A percentile compares a stretch with the other conserved stretches of the same genome.
These are phyloP conservation scores for Apiotrichum sp. DNA, from an alignment of 1,284 basidiomycete genomes.

Conservation along the genomic window DNA sequence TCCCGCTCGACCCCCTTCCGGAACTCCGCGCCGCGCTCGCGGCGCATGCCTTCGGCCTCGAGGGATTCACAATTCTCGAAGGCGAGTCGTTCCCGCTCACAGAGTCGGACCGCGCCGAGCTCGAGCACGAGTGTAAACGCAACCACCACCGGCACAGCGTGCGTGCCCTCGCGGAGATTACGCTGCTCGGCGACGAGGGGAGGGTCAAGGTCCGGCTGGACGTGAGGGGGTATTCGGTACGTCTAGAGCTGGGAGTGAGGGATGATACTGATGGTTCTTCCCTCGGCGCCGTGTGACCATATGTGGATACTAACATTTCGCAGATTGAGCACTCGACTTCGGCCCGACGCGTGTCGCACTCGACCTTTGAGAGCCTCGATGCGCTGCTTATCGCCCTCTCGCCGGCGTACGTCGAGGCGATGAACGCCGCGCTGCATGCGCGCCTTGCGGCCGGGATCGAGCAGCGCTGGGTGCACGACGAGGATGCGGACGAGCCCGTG, in stretches of 20 bases:
- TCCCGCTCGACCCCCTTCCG: constrained; percentile 34
- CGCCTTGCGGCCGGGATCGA: constrained; percentile 23
- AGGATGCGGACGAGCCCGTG: constrained; percentile 9
- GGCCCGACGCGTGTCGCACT: constrained; percentile 2
- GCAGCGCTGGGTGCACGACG: constrained; percentile 3
- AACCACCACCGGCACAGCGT: not conserved
- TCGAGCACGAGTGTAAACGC: not conserved
- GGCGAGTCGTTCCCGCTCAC: constrained; percentile 29
- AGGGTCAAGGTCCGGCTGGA: constrained; percentile 23
- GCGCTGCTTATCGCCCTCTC: constrained; percentile 36
- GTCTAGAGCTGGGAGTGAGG: not conserved
- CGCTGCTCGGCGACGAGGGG: constrained; percentile 21
- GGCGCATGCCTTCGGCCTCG: constrained; percentile 31
- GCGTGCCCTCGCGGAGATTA: constrained; percentile 15
- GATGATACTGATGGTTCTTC: too few species aligned
- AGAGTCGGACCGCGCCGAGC: constrained; percentile 8
- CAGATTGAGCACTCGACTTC: not conserved
- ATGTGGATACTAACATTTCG: too few species aligned
- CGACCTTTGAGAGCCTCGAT: constrained; percentile 37
- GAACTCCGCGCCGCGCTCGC: constrained; percentile 30
- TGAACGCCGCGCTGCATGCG: constrained; percentile 31
- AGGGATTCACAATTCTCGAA: constrained; percentile 12
- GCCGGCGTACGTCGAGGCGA: constrained; percentile 32
- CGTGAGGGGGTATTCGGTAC: constrained; percentile 34
- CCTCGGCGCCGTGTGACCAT: too few species aligned